Percentiles rank a stretch among this genome's conserved stretches.
Conservation (phyloP, 129 eudicot genomes). For the Artemisia argyi region DNA sequence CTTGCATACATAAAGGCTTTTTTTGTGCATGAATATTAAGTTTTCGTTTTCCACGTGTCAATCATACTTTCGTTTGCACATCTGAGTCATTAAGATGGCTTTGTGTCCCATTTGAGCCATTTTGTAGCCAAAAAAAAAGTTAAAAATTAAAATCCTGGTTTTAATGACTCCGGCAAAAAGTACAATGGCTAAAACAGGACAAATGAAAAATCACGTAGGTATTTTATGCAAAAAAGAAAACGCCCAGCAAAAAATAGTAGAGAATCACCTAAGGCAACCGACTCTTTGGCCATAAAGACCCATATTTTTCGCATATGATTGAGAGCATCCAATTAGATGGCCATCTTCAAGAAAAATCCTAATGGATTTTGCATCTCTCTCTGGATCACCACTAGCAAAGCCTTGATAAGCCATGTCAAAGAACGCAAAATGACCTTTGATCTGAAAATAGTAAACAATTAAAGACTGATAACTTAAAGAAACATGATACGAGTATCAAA, state of each 20-base stretch:
- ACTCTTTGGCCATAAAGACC: slow-evolving; percentile 99
- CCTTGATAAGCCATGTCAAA: slow-evolving; percentile 99
- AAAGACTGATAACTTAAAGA: slow-evolving; percentile 1
- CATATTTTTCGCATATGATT: slow-evolving; percentile 96
- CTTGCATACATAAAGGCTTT: no score
- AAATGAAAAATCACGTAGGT: no score
- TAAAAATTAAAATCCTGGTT: no score
- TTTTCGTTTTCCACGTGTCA: background rate
- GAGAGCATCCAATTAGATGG: slow-evolving; percentile 81
- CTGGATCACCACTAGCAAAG: slow-evolving; percentile 98
- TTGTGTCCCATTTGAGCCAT: no score
- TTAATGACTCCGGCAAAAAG: no score
- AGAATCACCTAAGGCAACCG: slow-evolving; percentile 80
- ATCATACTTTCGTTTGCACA: no score
- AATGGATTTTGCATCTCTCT: slow-evolving; percentile 88
- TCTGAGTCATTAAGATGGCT: no score
- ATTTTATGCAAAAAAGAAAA: no score
- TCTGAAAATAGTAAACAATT: slow-evolving; percentile 42
- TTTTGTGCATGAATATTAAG: no score
- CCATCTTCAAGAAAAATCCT: slow-evolving; percentile 95
- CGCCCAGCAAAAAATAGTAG: no score
- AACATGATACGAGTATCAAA: background rate
- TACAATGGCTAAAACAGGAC: no score
- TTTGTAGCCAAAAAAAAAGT: no score
- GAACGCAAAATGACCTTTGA: slow-evolving; percentile 92